Evolutionary conservation across 2,329 filamentous ascomycete species (phyloP), one percentile per base, ranked within the genome.

Genomic region (Helicocarpus griseus): DNA sequence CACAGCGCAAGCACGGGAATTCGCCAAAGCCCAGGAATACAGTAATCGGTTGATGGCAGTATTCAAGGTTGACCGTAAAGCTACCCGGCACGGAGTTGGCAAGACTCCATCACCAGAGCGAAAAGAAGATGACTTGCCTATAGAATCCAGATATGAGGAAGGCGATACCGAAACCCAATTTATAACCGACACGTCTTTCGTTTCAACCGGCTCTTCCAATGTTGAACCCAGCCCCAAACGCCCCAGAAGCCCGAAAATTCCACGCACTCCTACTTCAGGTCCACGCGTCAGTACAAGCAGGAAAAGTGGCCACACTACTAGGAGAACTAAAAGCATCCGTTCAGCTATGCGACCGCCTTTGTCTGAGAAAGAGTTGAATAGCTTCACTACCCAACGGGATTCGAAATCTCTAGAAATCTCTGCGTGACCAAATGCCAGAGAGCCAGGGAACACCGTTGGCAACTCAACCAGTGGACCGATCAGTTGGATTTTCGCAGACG

Each of bases 11-110:
- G 65, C 66, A 19, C 63, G 65, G 8, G 67, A 70, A 50, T 69
- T 69, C 33, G 66, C 64, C 1, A 66, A 69, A 51, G 67, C 67
- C 1, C 68, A 69, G 48, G 64, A 69, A 49, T 65, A 69, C 43
- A 69, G 69, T 21, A 58, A 63, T 13, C 62, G 65, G 11, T 52
- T 69, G 4, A 70, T 70, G 67, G 59, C 57, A 14, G 65, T 70
- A 21, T 50, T 53, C 22, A 39, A 29, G 5, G 47, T 24, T 24
- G 41, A 22, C 9, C 14, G 14, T 14, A 22, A 45, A 29, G 24
- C 19, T 11, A 24, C 14, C 3, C n/a, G n/a, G n/a, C n/a, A n/a
- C n/a, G n/a, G n/a, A n/a, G n/a, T n/a, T n/a, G n/a, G n/a, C n/a
- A n/a, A n/a, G n/a, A n/a, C n/a, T n/a, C n/a, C n/a, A n/a, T n/a